Base-by-base conservation (phyloP, 2,329 filamentous ascomycete genomes). In the Fusarium secorum region DNA sequence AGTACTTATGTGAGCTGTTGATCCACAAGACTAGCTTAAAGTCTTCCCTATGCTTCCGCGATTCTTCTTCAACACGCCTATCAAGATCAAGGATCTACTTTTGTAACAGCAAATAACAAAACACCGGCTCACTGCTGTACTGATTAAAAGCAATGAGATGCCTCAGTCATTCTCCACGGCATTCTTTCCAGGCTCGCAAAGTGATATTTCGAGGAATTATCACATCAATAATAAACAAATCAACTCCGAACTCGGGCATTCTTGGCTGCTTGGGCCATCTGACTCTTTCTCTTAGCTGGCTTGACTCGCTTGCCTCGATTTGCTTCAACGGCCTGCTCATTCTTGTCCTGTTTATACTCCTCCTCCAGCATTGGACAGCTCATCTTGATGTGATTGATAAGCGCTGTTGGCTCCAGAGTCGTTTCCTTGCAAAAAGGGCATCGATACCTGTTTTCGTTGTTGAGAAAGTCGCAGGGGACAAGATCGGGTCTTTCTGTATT, bases 351-450 rank as follows among this genome's bases (percentile, higher is more conserved):
- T 14, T 42, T n/a, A 17, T 36, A 24, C 10, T 28, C 11, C 4
- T 22, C 7, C 28, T 44, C 14, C 15, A 48, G 36, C 13, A 17
- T 39, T 22, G 39, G 20, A 38, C 67, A 70, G 8, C 35, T 17
- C 17, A 32, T 44, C 7, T 58, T 49, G 14, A 70, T 38, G 28
- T 71, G 67, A 4, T 64, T 22, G 9, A 56, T 35, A 17, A 70
- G 67, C 4, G 22, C 22, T 6, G 24, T 36, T 18, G 46, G 35
- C 7, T 63, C 55, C 2, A 13, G 11, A 6, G 53, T 55, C 14
- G 28, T n/a, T 8, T 41, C 26, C 18, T 35, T 36, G 35, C 67
- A 70, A 28, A 68, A 68, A 3, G 63, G 62, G 20, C 67, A 70
- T 24, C 54, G 17, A 7, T 71, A 58, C 24, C n/a, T 38, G 17